Evolutionary conservation across 352 stramenopile genomes (phyloP).

Genomic region (Globisporangium uncinulatum): DNA sequence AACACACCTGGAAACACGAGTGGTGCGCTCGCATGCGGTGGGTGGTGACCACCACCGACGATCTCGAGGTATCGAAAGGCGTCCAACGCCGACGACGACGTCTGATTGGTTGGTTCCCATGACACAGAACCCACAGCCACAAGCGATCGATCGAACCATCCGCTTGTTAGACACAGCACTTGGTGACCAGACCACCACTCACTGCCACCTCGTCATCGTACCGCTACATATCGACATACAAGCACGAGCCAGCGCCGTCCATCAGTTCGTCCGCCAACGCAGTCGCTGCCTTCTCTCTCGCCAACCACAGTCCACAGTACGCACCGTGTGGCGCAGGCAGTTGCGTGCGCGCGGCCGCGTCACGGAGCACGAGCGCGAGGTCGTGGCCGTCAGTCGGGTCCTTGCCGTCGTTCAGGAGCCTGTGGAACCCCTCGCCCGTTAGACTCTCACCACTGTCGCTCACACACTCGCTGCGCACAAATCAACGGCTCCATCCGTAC

Average conservation of each 20-base stretch:
- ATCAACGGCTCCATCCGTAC: constrained; percentile 15
- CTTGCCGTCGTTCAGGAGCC: constrained; percentile 47
- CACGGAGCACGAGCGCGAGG: constrained; percentile 60
- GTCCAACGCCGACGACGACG: too few species aligned
- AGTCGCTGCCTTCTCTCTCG: too few species aligned
- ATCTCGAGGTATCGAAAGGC: constrained; percentile 40
- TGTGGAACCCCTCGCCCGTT: constrained; percentile 6
- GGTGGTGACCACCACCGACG: constrained; percentile 46
- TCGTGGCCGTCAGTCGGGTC: constrained; percentile 45
- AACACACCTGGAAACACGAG: constrained; percentile 56
- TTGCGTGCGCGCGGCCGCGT: constrained; percentile 31
- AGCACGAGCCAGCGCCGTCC: neutral
- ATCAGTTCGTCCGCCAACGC: too few species aligned
- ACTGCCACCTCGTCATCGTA: neutral
- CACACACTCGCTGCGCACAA: neutral
- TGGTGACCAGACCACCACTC: too few species aligned
- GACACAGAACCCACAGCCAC: too few species aligned
- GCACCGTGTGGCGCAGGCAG: constrained; percentile 30
- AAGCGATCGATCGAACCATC: too few species aligned
- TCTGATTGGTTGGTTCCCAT: too few species aligned
- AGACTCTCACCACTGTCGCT: neutral
- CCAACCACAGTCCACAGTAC: too few species aligned
- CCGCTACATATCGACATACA: neutral
- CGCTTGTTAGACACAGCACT: too few species aligned
- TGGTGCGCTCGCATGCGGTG: constrained; percentile 30